These are phyloP conservation scores for Schoenoplectus tabernaemontani DNA, from an alignment of 202 grass and related monocot genomes.

Conservation along the genomic window DNA sequence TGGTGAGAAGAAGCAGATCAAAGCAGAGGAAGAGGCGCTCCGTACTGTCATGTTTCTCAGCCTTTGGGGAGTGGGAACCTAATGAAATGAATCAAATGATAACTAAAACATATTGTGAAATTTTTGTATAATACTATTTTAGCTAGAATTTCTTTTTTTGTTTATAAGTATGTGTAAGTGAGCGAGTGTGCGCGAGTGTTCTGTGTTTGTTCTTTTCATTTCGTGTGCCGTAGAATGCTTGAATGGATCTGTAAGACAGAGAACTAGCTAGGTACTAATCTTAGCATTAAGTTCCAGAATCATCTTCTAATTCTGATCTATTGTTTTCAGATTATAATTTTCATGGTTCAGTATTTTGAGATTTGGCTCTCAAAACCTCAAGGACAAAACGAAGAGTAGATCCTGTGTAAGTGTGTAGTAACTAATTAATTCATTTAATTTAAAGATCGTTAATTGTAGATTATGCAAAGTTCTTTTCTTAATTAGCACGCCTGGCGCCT, in stretches of 20 bases:
- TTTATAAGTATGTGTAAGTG: too few species aligned
- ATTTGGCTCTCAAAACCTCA: too few species aligned
- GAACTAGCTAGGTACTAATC: background rate
- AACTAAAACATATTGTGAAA: background rate
- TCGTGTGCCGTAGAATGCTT: background rate
- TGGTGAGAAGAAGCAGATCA: slow-evolving; percentile 10
- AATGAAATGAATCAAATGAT: background rate
- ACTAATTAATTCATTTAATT: too few species aligned
- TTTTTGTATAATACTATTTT: background rate
- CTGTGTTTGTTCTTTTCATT: background rate
- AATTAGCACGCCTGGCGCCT: too few species aligned
- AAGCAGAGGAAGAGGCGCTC: slow-evolving; percentile 23
- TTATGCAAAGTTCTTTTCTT: too few species aligned
- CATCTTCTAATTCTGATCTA: background rate
- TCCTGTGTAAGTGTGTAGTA: too few species aligned
- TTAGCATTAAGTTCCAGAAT: too few species aligned
- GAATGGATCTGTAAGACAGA: background rate
- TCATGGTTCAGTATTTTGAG: background rate
- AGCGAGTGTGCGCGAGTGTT: background rate
- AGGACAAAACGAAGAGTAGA: too few species aligned
- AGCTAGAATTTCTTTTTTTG: background rate
- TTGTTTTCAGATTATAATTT: background rate
- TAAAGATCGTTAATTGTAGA: too few species aligned
- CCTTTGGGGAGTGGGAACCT: slow-evolving; percentile 23
- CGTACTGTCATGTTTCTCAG: slow-evolving; percentile 34